Percentiles rank a stretch among this genome's conserved stretches.
Evolutionary conservation across 345 rosid genomes (phyloP).

Genomic region (Aethionema arabicum): DNA sequence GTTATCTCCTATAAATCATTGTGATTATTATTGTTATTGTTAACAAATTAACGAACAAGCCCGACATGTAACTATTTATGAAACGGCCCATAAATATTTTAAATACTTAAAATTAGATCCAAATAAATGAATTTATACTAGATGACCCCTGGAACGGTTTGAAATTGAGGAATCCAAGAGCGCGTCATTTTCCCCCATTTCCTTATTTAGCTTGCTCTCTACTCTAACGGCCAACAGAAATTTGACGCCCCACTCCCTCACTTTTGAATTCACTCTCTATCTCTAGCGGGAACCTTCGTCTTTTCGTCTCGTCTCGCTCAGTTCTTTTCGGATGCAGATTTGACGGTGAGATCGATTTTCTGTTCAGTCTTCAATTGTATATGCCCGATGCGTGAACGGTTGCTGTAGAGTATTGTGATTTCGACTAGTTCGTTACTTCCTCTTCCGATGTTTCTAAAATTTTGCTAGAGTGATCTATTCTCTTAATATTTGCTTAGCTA

Average conservation of each 20-base stretch:
- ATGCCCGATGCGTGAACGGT: conserved; percentile 25
- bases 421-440: conserved; percentile 8
- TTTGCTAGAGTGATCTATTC: conserved; percentile 1
- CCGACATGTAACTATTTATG: too few relatives aligned
- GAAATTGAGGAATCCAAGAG: not conserved
- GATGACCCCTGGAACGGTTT: not conserved
- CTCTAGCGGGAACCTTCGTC: conserved; percentile 21
- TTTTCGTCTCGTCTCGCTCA: conserved; percentile 11
- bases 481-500: not conserved
- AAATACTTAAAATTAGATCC: too few relatives aligned
- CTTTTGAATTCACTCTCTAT: conserved; percentile 23
- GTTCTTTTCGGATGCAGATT: not conserved
- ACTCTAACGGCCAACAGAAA: conserved; percentile 12
- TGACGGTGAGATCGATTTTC: conserved; percentile 15
- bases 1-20: too few relatives aligned
- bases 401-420: conserved; percentile 7
- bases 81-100: too few relatives aligned
- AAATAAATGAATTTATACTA: too few relatives aligned
- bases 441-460: not conserved
- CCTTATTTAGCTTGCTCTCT: not conserved
- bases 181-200: not conserved
- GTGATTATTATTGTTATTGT: too few relatives aligned
- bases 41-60: too few relatives aligned
- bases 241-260: not conserved
- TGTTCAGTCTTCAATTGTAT: not conserved